A percentile compares a stretch with the other conserved stretches of the same genome.
Conservation (phyloP, 345 rosid species). For the Gossypium sturtianum region DNA sequence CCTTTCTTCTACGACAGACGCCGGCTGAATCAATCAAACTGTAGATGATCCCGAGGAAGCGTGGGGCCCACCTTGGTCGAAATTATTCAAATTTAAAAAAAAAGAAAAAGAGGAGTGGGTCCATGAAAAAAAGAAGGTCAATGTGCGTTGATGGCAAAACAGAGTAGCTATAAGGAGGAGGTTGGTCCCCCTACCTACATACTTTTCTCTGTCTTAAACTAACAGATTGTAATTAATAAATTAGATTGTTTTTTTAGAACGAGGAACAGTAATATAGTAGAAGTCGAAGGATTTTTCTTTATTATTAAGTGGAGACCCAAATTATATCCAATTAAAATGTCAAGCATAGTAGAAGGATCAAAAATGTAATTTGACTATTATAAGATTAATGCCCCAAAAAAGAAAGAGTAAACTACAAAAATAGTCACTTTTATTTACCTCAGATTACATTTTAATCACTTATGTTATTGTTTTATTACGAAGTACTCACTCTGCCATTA, state of each 20-base stretch:
- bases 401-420: too few relatives aligned
- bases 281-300: not conserved
- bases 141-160: slow-evolving; percentile 32
- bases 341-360: too few relatives aligned
- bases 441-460: too few relatives aligned
- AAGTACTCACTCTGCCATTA: too few relatives aligned
- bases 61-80: slow-evolving; percentile 17
- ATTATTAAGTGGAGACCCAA: not conserved
- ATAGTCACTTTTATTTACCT: too few relatives aligned
- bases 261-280: not conserved
- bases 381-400: too few relatives aligned
- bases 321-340: too few relatives aligned
- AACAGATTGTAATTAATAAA: not conserved
- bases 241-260: not conserved
- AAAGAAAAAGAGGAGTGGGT: not conserved
- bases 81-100: not conserved
- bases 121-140: slow-evolving; percentile 17
- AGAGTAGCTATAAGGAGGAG: slow-evolving; percentile 21
- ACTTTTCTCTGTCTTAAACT: not conserved
- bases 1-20: slow-evolving; percentile 54
- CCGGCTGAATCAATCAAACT: slow-evolving; percentile 56
- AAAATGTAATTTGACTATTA: too few relatives aligned
- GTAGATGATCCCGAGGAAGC: slow-evolving; percentile 26
- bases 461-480: too few relatives aligned
- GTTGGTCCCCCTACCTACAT: slow-evolving; percentile 56